Evolutionary conservation across 441 rosid genomes (phyloP).

Genomic region (Corymbia calophylla): DNA sequence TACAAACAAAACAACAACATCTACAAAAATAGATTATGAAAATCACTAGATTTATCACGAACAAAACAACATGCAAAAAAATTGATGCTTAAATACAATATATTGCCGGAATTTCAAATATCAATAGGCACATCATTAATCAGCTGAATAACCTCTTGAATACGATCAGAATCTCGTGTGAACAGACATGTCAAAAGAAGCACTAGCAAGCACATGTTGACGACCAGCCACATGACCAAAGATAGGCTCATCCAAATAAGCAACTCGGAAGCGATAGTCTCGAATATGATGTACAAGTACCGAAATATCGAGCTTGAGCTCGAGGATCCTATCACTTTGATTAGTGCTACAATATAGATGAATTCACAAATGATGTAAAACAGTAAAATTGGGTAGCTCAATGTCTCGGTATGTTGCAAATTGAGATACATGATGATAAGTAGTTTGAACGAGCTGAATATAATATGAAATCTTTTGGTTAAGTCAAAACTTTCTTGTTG

Average conservation of each 20-base stretch:
- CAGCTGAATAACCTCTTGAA: fast-evolving
- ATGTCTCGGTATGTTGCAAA: fast-evolving
- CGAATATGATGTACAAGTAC: fast-evolving
- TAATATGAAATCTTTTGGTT: fast-evolving
- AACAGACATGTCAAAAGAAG: neutral
- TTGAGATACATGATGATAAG: fast-evolving
- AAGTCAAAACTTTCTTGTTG: neutral
- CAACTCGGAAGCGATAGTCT: fast-evolving
- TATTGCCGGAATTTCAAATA: no score
- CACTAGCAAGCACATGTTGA: no score
- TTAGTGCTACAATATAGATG: fast-evolving
- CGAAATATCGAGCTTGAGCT: fast-evolving
- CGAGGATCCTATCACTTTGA: fast-evolving
- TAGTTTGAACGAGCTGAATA: fast-evolving
- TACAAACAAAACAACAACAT: no score
- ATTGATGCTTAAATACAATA: neutral
- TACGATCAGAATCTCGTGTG: fast-evolving
- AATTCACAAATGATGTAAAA: neutral
- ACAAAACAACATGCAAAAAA: no score
- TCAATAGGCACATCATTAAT: fast-evolving
- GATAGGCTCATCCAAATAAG: fast-evolving
- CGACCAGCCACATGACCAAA: fast-evolving
- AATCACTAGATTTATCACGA: no score
- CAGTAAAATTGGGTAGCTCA: fast-evolving
- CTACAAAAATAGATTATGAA: no score